A percentile compares a stretch with the other conserved stretches of the same genome.
Conservation (phyloP, 2,329 filamentous ascomycete species). For the Dothiorella sarmentorum region DNA sequence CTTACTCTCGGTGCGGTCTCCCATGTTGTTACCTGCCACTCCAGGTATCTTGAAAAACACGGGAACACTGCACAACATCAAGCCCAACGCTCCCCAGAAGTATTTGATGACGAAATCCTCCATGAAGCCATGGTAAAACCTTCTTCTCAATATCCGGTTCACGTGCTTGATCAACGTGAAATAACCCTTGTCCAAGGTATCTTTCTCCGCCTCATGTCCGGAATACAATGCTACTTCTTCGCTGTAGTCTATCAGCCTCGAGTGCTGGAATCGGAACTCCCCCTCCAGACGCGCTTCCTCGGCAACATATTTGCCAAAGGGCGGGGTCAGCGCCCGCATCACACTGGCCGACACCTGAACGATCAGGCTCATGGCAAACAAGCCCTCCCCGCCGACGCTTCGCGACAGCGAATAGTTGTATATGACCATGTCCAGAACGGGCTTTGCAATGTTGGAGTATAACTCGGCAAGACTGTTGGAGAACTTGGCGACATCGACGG, state of each 20-base stretch:
- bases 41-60: conserved; percentile 93
- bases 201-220: conserved; percentile 91
- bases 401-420: conserved; percentile 93
- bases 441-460: conserved; percentile 95
- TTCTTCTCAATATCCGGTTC: conserved; percentile 84
- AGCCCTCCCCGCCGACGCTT: conserved; percentile 91
- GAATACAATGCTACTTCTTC: conserved; percentile 92
- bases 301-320: conserved; percentile 95
- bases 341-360: conserved; percentile 90
- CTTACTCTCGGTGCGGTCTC: conserved; percentile 62
- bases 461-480: conserved; percentile 91
- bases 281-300: conserved; percentile 93
- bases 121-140: conserved; percentile 98
- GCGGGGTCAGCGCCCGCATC: conserved; percentile 91
- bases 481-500: conserved; percentile 94
- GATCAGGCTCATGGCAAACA: conserved; percentile 91
- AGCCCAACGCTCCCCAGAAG: conserved; percentile 91
- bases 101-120: conserved; percentile 99
- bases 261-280: conserved; percentile 95
- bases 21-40: conserved; percentile 54
- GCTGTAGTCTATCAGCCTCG: conserved; percentile 88
- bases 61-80: conserved; percentile 88
- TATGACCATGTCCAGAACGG: conserved; percentile 89
- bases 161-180: conserved; percentile 99
- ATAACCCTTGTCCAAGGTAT: conserved; percentile 95